Base-by-base conservation (phyloP, 306 rosid species). In the Vigna radiata region DNA sequence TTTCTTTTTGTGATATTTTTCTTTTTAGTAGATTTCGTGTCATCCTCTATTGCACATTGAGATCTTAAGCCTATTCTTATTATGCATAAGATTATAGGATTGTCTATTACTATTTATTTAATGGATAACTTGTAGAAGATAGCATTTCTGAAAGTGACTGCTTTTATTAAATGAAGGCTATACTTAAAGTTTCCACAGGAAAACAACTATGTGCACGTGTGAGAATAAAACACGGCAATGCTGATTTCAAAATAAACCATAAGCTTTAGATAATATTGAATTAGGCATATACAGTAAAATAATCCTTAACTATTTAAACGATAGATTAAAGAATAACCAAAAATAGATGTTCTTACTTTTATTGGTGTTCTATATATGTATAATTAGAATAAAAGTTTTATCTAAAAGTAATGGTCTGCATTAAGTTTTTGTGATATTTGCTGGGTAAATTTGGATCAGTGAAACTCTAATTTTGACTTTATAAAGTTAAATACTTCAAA, bases 21-120 rank as follows among this genome's bases (percentile, higher is more conserved):
- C 37, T 64, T 14, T 4, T 52, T 6, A 67, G 68, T 77, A 25
- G 48, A 39, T 66, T 46, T 47, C 16, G 21, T n/a, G 58, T 52
- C 48, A 31, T 11, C 18, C n/a, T 77, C 56, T 41, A 16, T 41
- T 41, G 68, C 10, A 54, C 5, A 39, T 67, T 43, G 33, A 77
- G 44, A 77, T 68, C 46, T 27, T 68, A 55, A 29, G 69, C 70
- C 44, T 47, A 19, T 68, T 56, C 50, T 68, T 55, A 7, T 56
- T 17, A 55, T 55, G 60, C 58, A 52, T 37, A 43, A 43, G 47
- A 10, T 43, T 41, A 10, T 43, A 15, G 4, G 67, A 66, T 67
- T 66, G 39, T 37, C 18, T 16, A 1, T 7, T 54, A 66, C 23
- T 12, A 11, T 66, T 41, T 53, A 54, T 21, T 50, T 39, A 65